Conservation (phyloP, 805 yeast genomes). For the Cyberlindnera suaveolens region DNA sequence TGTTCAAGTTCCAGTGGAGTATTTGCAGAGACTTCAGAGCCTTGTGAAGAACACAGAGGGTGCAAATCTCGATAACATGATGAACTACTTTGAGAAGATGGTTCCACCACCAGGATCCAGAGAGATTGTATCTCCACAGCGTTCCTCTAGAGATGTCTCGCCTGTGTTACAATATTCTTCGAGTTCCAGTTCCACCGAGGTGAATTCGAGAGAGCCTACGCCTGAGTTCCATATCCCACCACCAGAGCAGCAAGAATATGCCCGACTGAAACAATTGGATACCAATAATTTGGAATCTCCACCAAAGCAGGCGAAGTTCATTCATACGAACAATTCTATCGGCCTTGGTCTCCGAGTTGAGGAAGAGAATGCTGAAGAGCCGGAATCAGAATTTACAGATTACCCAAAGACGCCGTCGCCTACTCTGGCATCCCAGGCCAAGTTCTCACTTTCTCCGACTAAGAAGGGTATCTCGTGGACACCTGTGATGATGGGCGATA, state of each 20-base stretch:
- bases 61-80: slow-evolving; percentile 18
- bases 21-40: slow-evolving; percentile 19
- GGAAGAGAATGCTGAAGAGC: slow-evolving; percentile 14
- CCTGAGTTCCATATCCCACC: slow-evolving; percentile 5
- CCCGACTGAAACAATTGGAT: slow-evolving; percentile 2
- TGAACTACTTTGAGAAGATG: slow-evolving; percentile 11
- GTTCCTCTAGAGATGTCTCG: slow-evolving; percentile 6
- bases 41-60: slow-evolving; percentile 20
- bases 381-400: slow-evolving; percentile 29
- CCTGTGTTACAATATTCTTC: background rate
- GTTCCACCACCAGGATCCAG: background rate
- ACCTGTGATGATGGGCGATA: slow-evolving; percentile 18
- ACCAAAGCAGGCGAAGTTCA: slow-evolving; percentile 8
- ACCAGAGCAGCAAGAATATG: slow-evolving; percentile 5
- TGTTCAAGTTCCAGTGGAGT: slow-evolving; percentile 23
- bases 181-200: background rate
- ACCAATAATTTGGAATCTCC: slow-evolving; percentile 5
- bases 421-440: slow-evolving; percentile 31
- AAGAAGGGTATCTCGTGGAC: slow-evolving; percentile 19
- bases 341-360: slow-evolving; percentile 10
- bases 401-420: slow-evolving; percentile 40
- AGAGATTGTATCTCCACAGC: slow-evolving; percentile 4
- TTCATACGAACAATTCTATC: slow-evolving; percentile 6
- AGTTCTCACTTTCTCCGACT: slow-evolving; percentile 17
- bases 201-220: background rate